Base-by-base conservation (phyloP, 495 filamentous ascomycete species). In the Tuber melanosporum region DNA sequence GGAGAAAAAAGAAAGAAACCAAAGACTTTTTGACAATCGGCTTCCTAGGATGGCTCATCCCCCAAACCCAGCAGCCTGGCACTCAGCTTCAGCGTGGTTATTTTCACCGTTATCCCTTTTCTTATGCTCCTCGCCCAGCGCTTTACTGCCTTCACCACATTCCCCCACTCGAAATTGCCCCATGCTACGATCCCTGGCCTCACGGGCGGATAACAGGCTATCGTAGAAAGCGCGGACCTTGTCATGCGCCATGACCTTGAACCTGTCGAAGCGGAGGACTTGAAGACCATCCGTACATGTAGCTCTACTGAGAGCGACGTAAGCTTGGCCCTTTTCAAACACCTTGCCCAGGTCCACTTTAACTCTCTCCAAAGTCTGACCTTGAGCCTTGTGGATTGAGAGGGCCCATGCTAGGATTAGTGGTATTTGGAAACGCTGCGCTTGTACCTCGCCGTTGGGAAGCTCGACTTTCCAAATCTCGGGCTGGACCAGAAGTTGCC, bases 341-440 rank as follows among this genome's bases (percentile, higher is more conserved):
- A 95, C 93, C 79, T 88, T 91, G 22, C 93, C 93, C 0, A 99
- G 87, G 81, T 98, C 94, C 9, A 99, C 94, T 84, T 97, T 97
- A 71, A 98, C 96, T 22, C 95, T 88, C 82, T 97, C 94, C 70
- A 99, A 86, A 20, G 95, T 98, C 83, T 98, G 96, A 0, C 95
- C 95, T 83, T 99, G 95, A 14, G 96, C 95, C 85, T 99, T 99
- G 86, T 99, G 95, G 78, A 99, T 98, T 3, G 93, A 97, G 22
- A 99, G 85, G 20, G 95, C 96, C 95, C 95, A 98, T 1, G 95
- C 95, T 17, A 99, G 87, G 73, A 98, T 98, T 46, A 99, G 87
- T 3, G 95, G 92, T 77, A 95, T 80, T 83, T 95, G 92, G 10
- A 84, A 86, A 45, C 93, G 91, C 49, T 91, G 90, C 2, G 95